Conservation (phyloP, 1,139 yeast species). For the Ashbya aceris region DNA sequence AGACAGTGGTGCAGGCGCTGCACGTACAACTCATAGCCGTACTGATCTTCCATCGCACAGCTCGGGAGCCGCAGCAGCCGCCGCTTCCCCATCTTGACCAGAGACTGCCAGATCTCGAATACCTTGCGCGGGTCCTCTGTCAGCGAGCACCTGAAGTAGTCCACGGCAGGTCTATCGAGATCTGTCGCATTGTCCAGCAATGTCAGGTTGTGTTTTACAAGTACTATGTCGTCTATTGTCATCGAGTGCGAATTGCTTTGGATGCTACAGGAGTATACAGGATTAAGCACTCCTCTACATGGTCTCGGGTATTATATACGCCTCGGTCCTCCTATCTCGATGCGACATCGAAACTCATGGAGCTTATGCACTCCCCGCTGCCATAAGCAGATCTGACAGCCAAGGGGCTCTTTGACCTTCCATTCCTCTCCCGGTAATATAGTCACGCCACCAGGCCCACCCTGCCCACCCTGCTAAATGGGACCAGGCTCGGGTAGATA, state of each 20-base stretch:
- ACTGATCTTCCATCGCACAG: conserved; percentile 24
- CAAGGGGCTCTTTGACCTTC: too few relatives aligned
- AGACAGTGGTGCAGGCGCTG: conserved; percentile 27
- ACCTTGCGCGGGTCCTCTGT: conserved; percentile 11
- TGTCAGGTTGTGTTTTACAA: conserved; percentile 23
- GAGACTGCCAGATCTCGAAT: conserved; percentile 20
- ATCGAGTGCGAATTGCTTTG: conserved; percentile 2
- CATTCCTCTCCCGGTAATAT: too few relatives aligned
- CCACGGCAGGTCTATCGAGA: conserved; percentile 23
- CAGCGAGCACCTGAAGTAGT: conserved; percentile 23
- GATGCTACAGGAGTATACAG: too few relatives aligned
- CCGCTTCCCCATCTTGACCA: conserved; percentile 24
- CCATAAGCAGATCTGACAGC: too few relatives aligned
- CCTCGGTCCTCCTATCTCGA: too few relatives aligned
- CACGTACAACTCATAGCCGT: conserved; percentile 23
- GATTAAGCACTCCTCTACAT: too few relatives aligned
- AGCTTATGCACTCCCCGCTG: too few relatives aligned
- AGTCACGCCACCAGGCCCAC: too few relatives aligned
- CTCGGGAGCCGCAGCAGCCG: conserved; percentile 25
- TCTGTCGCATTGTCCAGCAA: conserved; percentile 27
- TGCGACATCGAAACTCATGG: too few relatives aligned
- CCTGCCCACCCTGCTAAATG: too few relatives aligned
- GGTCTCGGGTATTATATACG: too few relatives aligned
- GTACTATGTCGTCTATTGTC: conserved; percentile 23
- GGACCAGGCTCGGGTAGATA: too few relatives aligned